phyloP scores from a whole-genome alignment of 805 yeast species.

The Wickerhamiella slavikovae region DNA sequence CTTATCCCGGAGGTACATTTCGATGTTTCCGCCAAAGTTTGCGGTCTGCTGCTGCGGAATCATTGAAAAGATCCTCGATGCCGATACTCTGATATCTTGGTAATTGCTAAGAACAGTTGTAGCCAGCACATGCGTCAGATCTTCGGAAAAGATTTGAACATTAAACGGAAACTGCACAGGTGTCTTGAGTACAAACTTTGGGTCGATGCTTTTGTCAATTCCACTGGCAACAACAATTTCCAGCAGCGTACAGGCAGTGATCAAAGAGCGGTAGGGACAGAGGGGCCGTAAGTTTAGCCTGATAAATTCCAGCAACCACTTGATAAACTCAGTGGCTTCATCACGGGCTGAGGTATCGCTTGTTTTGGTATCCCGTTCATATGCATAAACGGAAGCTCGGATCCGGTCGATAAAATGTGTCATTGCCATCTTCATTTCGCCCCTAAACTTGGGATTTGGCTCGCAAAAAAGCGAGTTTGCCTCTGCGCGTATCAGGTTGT shows the following conservation, averaged over 20 bases:
- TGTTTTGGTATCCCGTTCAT: conserved; percentile 25
- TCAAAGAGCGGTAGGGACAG: conserved; percentile 31
- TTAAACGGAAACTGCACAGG: conserved; percentile 30
- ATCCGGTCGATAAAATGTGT: conserved; percentile 43
- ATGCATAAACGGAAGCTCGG: conserved; percentile 44
- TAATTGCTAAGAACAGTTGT: conserved; percentile 50
- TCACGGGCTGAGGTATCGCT: not conserved
- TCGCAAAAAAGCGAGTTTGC: conserved; percentile 40
- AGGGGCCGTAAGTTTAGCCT: conserved; percentile 30
- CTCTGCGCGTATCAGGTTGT: conserved; percentile 24
- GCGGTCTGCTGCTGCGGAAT: conserved; percentile 19
- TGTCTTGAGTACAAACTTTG: conserved; percentile 21
- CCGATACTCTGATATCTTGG: conserved; percentile 47
- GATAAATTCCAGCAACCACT: conserved; percentile 20
- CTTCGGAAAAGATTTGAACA: conserved; percentile 23
- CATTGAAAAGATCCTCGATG: conserved; percentile 28
- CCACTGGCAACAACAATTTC: conserved; percentile 31
- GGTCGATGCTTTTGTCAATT: conserved; percentile 27
- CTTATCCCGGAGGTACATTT: too few species aligned
- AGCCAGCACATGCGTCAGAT: conserved; percentile 28
- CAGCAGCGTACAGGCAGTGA: conserved; percentile 29
- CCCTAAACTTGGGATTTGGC: conserved; percentile 44
- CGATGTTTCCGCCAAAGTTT: conserved; percentile 9
- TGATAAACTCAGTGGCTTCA: conserved; percentile 19
- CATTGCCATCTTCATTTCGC: conserved; percentile 39